Base-by-base conservation (phyloP, 495 filamentous ascomycete genomes). In the Tuber magnatum region DNA sequence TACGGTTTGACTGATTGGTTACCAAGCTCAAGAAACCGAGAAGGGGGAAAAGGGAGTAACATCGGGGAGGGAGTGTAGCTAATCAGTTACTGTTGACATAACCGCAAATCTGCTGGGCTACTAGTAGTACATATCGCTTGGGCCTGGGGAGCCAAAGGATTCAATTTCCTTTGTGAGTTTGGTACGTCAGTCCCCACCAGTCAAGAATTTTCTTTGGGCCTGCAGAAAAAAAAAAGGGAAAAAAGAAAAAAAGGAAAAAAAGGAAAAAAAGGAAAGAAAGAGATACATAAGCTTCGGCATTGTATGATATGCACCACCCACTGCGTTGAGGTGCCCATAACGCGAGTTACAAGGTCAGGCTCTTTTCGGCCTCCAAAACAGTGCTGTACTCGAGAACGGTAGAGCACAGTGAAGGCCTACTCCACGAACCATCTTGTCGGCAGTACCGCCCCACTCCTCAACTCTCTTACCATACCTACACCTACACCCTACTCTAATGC, bases 151-250 rank as follows among this genome's bases (percentile, higher is more conserved):
- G 16, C 56, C 28, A 35, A 65, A 65, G 56, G 28, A 65, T 65
- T 65, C 10, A 35, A 65, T 65, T 65, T 35, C 56, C 56, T 35
- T 28, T 65, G 56, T 35, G 56, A 35, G 56, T 65, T 65, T 65
- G 16, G 56, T 35, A 65, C 28, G 28, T 35, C 56, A 35, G 28
- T 35, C 32, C 56, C 56, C 56, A 65, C 35, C 28, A 35, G 28
- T 65, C 56, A 65, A n/a, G 56, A 35, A 65, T 65, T 65, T 65
- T 35, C 32, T 65, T 65, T 65, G 56, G 56, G 56, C 28, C 56
- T 14, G 56, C 28, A 32, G 18, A 35, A 65, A 35, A 61, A 32
- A 16, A 61, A 61, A 48, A 51, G 10, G n/a, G 20, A 20, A 51
- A 48, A 51, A 32, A 61, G 24, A 10, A 28, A 35, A 35, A 35